Conservation (phyloP, 345 rosid species). For the Ricinus communis region DNA sequence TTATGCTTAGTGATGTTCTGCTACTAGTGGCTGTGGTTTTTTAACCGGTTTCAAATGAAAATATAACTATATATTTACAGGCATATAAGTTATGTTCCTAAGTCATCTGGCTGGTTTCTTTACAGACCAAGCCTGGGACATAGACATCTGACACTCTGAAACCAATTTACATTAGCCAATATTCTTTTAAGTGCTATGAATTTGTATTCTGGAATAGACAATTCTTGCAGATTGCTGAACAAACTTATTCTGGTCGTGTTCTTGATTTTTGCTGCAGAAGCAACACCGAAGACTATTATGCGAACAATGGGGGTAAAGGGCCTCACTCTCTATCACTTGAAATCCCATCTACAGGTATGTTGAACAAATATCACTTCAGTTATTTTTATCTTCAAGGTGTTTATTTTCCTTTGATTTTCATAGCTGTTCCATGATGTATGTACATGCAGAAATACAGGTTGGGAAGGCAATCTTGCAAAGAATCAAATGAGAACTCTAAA, state of each 20-base stretch:
- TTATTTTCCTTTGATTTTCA: background rate
- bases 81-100: background rate
- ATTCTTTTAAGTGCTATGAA: background rate
- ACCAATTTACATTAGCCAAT: background rate
- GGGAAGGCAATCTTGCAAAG: conserved; percentile 87
- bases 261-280: conserved; percentile 23
- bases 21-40: background rate
- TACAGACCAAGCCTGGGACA: background rate
- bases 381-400: background rate
- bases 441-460: conserved; percentile 73
- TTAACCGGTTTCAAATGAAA: background rate
- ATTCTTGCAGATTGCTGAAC: background rate
- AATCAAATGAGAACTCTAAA: conserved; percentile 71
- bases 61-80: background rate
- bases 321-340: conserved; percentile 39
- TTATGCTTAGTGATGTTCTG: background rate
- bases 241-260: background rate
- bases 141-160: background rate
- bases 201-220: background rate
- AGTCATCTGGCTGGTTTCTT: background rate
- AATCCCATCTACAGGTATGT: conserved; percentile 39
- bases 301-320: conserved; percentile 42
- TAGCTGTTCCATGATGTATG: background rate
- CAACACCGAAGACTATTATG: conserved; percentile 39
- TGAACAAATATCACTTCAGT: background rate